A percentile compares a stretch with the other conserved stretches of the same genome.
Conservation (phyloP, 306 rosid species). For the Cajanus cajan region DNA sequence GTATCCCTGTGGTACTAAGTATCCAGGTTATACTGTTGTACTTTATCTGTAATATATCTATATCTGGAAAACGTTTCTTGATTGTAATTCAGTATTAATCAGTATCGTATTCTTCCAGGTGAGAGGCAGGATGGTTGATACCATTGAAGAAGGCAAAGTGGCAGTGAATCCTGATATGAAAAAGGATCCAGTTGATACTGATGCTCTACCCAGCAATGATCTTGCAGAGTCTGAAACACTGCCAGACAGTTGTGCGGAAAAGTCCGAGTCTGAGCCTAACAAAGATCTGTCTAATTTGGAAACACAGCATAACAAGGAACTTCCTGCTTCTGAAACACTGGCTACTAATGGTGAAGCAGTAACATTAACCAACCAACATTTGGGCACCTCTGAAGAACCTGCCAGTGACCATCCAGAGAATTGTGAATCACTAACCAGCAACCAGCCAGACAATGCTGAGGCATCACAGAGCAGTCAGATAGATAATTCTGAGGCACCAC, state of each 20-base stretch:
- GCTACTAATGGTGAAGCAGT: constrained; percentile 28
- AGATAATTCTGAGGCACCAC: too few species aligned
- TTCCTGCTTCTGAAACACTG: constrained; percentile 27
- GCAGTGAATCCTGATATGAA: constrained; percentile 16
- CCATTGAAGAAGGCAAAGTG: constrained; percentile 52
- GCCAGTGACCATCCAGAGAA: too few species aligned
- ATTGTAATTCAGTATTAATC: background rate
- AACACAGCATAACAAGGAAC: constrained; percentile 10
- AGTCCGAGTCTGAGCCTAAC: constrained; percentile 17
- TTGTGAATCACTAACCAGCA: too few species aligned
- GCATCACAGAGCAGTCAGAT: too few species aligned
- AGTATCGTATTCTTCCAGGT: constrained; percentile 10
- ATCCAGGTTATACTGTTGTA: background rate
- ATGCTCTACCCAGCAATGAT: constrained; percentile 31
- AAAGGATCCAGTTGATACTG: constrained; percentile 20
- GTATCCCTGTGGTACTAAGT: too few species aligned
- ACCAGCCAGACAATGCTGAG: too few species aligned
- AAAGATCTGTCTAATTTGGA: constrained; percentile 23
- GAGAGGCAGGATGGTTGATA: constrained; percentile 40
- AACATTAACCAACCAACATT: constrained; percentile 9
- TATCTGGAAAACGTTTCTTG: background rate
- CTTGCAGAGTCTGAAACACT: constrained; percentile 14
- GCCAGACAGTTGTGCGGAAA: constrained; percentile 6
- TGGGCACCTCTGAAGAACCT: too few species aligned
- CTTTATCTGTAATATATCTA: background rate